Evolutionary conservation across 1,284 basidiomycete genomes (phyloP), one percentile per base, ranked within the genome.

Genomic region (Boletus semigastroideus): DNA sequence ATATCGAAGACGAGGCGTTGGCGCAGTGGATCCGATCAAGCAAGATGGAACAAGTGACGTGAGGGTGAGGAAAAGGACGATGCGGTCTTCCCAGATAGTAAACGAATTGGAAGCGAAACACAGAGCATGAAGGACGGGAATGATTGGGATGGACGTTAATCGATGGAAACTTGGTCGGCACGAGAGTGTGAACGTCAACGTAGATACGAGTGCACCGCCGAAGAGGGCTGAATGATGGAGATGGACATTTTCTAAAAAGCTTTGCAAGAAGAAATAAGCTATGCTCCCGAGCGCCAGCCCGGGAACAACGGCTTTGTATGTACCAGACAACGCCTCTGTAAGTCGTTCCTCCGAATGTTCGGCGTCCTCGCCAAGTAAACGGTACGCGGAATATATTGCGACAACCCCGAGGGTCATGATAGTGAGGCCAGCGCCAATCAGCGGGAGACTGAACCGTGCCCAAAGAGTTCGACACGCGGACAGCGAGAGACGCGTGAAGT

Each of bases 61-160:
- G 45, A 86, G 69, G 46, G 87, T 74, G 47, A 97, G 78, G 76
- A 86, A 94, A 3, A 83, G 80, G 8, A 90, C 78, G 48, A 93
- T 76, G 33, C 82, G 80, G 67, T 98, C 95, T 78, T 99, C 97
- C 90, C 94, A 98, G 67, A 99, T 84, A 30, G 91, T 91, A 74
- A 92, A 97, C 0, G 94, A 97, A 74, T 98, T 99, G 22, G 92
- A 94, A 12, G 88, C 79, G 69, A 94, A 93, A 3, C 85, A 77
- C 5, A 88, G 49, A 3, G 84, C 71, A 59, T 95, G 91, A 7
- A 93, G 71, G 52, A 84, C 55, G 44, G 90, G 78, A 38, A 79
- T 67, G 25, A 87, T 59, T 19, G 72, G 78, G 50, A 68, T 66
- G 46, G 74, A 78, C 45, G 62, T 46, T 20, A 63, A 16, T 16